A percentile compares a stretch with the other conserved stretches of the same genome.
These are phyloP conservation scores for Kodamaea sagamina DNA, from an alignment of 805 yeast genomes.

Conservation along the genomic window DNA sequence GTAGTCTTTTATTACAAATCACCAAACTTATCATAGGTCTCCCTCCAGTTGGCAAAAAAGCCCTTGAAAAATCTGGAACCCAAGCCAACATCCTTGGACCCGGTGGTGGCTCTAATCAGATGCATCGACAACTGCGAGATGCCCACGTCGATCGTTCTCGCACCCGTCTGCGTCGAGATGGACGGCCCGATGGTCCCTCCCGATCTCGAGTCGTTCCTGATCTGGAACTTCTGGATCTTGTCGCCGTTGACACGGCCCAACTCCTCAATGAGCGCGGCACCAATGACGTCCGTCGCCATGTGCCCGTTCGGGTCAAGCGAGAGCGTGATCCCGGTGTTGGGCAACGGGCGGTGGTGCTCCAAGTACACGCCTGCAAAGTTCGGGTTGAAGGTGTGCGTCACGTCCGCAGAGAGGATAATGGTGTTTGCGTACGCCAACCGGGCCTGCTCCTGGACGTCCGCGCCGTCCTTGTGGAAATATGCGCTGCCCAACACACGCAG, in stretches of 20 bases:
- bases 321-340: constrained; percentile 73
- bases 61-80: constrained; percentile 73
- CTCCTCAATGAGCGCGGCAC: constrained; percentile 68
- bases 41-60: constrained; percentile 68
- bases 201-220: constrained; percentile 79
- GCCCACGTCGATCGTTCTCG: constrained; percentile 78
- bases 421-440: constrained; percentile 67
- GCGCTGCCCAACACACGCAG: constrained; percentile 50
- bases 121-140: constrained; percentile 87
- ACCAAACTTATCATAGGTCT: constrained; percentile 52
- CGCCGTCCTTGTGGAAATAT: constrained; percentile 20
- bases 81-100: constrained; percentile 73
- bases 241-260: constrained; percentile 67
- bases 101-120: constrained; percentile 78
- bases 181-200: constrained; percentile 90
- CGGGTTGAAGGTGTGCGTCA: constrained; percentile 79
- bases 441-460: constrained; percentile 29
- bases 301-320: constrained; percentile 78
- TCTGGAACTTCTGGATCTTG: constrained; percentile 77
- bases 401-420: constrained; percentile 80
- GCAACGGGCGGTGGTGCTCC: constrained; percentile 77
- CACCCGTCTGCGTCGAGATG: constrained; percentile 63
- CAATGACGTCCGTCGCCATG: constrained; percentile 80
- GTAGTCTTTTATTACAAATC: too few species aligned
- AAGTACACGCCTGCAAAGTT: constrained; percentile 68